Evolutionary conservation across 192 early-diverging fungal species (phyloP).

Genomic region (Linderina pennispora): DNA sequence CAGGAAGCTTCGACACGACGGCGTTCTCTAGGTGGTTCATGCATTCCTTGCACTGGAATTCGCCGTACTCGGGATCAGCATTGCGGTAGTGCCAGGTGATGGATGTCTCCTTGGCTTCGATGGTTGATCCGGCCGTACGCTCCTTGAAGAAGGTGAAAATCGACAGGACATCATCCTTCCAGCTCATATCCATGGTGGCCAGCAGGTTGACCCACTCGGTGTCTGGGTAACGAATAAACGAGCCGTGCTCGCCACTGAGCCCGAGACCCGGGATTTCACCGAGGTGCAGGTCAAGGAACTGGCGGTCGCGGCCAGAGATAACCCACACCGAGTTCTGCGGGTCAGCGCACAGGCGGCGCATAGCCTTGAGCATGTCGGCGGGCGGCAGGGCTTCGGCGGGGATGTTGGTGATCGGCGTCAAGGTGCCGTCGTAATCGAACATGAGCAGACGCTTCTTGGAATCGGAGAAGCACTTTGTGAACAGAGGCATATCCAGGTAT

Average conservation of each 20-base stretch:
- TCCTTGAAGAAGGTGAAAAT: slow-evolving; percentile 96
- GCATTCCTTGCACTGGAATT: slow-evolving; percentile 97
- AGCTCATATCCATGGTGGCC: slow-evolving; percentile 81
- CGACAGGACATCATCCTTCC: slow-evolving; percentile 88
- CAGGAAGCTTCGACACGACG: slow-evolving; percentile 86
- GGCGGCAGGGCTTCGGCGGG: slow-evolving; percentile 78
- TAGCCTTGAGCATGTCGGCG: slow-evolving; percentile 58
- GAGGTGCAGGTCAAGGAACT: slow-evolving; percentile 91
- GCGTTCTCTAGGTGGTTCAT: slow-evolving; percentile 95
- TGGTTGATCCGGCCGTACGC: slow-evolving; percentile 92
- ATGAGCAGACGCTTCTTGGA: slow-evolving; percentile 79
- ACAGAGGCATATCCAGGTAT: slow-evolving; percentile 12
- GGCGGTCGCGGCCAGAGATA: slow-evolving; percentile 84
- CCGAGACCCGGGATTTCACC: slow-evolving; percentile 81
- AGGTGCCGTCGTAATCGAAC: slow-evolving; percentile 97
- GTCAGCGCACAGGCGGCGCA: slow-evolving; percentile 62
- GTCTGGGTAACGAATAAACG: slow-evolving; percentile 91
- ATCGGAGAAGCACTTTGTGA: slow-evolving; percentile 16
- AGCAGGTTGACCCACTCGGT: slow-evolving; percentile 81
- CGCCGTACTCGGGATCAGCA: slow-evolving; percentile 90
- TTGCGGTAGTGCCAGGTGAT: slow-evolving; percentile 98
- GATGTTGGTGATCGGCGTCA: slow-evolving; percentile 84
- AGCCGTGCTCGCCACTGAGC: slow-evolving; percentile 94
- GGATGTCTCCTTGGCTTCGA: slow-evolving; percentile 99
- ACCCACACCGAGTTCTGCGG: slow-evolving; percentile 93